Base-by-base conservation (phyloP, 2,329 filamentous ascomycete species). In the Neocatenulostroma microsporum region DNA sequence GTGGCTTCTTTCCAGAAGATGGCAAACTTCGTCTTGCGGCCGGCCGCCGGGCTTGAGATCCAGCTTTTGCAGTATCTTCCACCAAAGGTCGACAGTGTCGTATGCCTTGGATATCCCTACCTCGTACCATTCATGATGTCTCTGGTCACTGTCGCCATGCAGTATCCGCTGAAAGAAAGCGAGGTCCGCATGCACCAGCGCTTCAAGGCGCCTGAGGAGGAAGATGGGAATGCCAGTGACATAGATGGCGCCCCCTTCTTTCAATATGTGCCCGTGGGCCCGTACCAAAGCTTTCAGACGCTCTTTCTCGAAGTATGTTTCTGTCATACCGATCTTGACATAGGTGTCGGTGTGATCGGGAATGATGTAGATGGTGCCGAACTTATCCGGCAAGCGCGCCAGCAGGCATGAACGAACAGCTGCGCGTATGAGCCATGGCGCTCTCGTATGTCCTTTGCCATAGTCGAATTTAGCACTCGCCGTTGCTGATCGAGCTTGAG, bases 111-210 rank as follows among this genome's bases (percentile, higher is more conserved):
- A 3, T 7, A 32, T 15, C 10, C 14, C 15, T 3, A 32, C 20
- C 21, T 32, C 28, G 20, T 26, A 38, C 19, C 29, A 32, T 17
- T 38, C 28, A 12, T n/a, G 36, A n/a, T 33, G 36, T 10, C 21
- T 33, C 18, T 14, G 13, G 9, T 17, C 20, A 8, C 4, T 28
- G 6, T 18, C 8, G 12, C 21, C 21, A n/a, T n/a, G 13, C 3
- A 37, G 21, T n/a, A 31, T 18, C 11, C 35, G 35, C 21, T 31
- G 35, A 18, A 20, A 31, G 17, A 9, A 21, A 4, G 35, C 35
- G 4, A 37, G 35, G 20, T 37, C 35, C 8, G 25, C 26, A 12
- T 36, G 33, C 5, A 35, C 33, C 33, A 35, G 24, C 13, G 33
- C 33, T 20, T 35, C 33, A 21, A 35, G 18, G 6, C 34, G 34